Evolutionary conservation across 2,329 filamentous ascomycete species (phyloP), one percentile per base, ranked within the genome.

Genomic region (Cordyceps tenuipes): DNA sequence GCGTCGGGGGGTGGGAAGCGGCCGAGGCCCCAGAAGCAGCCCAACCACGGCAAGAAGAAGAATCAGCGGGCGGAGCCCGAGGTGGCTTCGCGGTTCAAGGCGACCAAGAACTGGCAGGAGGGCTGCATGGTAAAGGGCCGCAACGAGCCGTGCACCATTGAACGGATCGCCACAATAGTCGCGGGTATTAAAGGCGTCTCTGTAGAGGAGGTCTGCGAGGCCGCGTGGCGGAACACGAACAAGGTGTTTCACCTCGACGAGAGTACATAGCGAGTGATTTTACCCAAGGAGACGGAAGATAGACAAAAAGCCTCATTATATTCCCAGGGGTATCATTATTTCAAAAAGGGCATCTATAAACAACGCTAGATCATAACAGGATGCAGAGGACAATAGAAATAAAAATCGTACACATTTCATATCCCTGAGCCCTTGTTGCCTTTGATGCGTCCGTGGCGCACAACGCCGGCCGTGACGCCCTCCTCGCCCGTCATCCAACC

Each of bases 401-500:
- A 43, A 15, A 31, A 41, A 21, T 49, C 48, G 34, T 51, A 2
- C 48, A 56, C 23, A 31, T 5, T 29, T 52, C 64, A 82, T 61
- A 84, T 62, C 1, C 82, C 81, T 1, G 81, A 82, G 5, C 82
- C 82, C 62, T 79, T 83, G 66, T 81, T 74, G 1, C 81, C 83
- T 48, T 75, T 74, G 66, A 91, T 84, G 63, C 85, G 79, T 2
- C 90, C 90, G 61, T 83, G 72, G 64, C 79, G 81, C 4, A 95
- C 84, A 31, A 84, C 80, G 0, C 89, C 88, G 43, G 86, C 79
- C 57, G 89, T 94, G 5, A 94, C 85, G 0, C 86, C 88, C 49
- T 91, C 88, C 68, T 96, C 91, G 2, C 91, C 91, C 1, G 90
- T 94, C 86, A 96, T 87, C 90, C 91, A 96, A 0, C 88, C 88